Percentiles rank a stretch among this genome's conserved stretches.
Conservation (phyloP, 371 early-diverging fungal species). For the Cokeromyces recurvatus region DNA sequence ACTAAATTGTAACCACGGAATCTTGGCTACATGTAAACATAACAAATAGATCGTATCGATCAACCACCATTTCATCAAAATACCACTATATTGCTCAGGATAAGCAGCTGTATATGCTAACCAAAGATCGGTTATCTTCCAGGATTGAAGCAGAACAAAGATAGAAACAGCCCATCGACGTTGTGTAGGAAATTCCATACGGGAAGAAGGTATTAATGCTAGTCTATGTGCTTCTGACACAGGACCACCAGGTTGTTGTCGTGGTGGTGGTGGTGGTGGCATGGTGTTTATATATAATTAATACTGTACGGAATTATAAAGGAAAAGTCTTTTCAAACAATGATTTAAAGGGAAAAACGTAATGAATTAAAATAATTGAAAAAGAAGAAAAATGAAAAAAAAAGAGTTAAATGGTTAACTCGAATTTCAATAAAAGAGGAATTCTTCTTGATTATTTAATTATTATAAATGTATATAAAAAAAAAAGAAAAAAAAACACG, state of each 20-base stretch:
- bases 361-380: too few species aligned
- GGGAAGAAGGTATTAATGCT: slow-evolving; percentile 35
- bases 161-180: slow-evolving; percentile 35
- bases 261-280: slow-evolving; percentile 4
- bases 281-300: too few species aligned
- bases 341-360: too few species aligned
- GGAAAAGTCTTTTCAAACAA: too few species aligned
- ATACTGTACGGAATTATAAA: too few species aligned
- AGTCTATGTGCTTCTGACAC: slow-evolving; percentile 15
- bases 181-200: slow-evolving; percentile 42
- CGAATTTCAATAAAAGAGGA: too few species aligned
- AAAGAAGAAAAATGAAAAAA: too few species aligned
- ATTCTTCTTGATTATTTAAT: too few species aligned
- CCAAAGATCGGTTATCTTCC: slow-evolving; percentile 26
- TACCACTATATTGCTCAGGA: slow-evolving; percentile 25
- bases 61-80: slow-evolving; percentile 28
- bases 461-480: too few species aligned
- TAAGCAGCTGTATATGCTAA: slow-evolving; percentile 18
- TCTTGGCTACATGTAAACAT: slow-evolving; percentile 27
- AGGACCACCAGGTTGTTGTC: slow-evolving; percentile 2
- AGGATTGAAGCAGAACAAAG: slow-evolving; percentile 29
- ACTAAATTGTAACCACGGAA: slow-evolving; percentile 48
- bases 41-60: slow-evolving; percentile 28
- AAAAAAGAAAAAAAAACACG: too few species aligned
- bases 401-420: too few species aligned